Percentiles rank a stretch among this genome's conserved stretches.
phyloP scores from a whole-genome alignment of 352 stramenopile species.

The Pythium apleroticum region DNA sequence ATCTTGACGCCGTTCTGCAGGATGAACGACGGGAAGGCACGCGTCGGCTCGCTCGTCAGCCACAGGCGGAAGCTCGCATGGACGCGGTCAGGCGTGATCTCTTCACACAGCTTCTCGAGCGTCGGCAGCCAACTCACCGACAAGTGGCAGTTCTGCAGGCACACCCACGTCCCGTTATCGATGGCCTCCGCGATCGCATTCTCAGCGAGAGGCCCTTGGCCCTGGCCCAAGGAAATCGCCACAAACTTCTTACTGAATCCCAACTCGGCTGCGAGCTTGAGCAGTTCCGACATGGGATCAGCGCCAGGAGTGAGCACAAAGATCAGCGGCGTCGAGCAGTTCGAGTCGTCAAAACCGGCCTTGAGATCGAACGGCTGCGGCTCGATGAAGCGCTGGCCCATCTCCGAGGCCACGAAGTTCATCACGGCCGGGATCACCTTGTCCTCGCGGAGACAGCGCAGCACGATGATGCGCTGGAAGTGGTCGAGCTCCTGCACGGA shows the following conservation, averaged over 20 bases:
- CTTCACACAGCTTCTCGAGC: conserved; percentile 93
- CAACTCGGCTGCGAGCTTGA: conserved; percentile 90
- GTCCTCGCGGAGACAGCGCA: conserved; percentile 92
- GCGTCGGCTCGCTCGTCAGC: conserved; percentile 94
- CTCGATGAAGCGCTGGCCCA: conserved; percentile 93
- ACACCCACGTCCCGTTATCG: conserved; percentile 94
- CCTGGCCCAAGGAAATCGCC: conserved; percentile 93
- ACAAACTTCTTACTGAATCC: conserved; percentile 93
- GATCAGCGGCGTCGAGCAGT: conserved; percentile 93
- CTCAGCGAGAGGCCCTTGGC: conserved; percentile 91
- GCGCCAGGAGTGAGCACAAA: conserved; percentile 95
- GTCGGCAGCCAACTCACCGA: conserved; percentile 94
- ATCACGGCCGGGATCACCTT: conserved; percentile 91
- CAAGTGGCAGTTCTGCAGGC: conserved; percentile 95
- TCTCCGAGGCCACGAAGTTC: conserved; percentile 88
- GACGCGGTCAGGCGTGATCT: conserved; percentile 90
- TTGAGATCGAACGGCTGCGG: conserved; percentile 93
- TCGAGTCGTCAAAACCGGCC: conserved; percentile 91
- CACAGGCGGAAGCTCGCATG: conserved; percentile 93
- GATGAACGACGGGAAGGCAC: conserved; percentile 93
- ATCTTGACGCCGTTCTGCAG: conserved; percentile 95
- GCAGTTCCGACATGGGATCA: conserved; percentile 93
- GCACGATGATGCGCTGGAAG: conserved; percentile 90
- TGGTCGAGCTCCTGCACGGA: conserved; percentile 62
- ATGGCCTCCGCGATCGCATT: conserved; percentile 92